These are phyloP conservation scores for Carex littledalei DNA, from an alignment of 176 grass and related monocot species.

Conservation along the genomic window DNA sequence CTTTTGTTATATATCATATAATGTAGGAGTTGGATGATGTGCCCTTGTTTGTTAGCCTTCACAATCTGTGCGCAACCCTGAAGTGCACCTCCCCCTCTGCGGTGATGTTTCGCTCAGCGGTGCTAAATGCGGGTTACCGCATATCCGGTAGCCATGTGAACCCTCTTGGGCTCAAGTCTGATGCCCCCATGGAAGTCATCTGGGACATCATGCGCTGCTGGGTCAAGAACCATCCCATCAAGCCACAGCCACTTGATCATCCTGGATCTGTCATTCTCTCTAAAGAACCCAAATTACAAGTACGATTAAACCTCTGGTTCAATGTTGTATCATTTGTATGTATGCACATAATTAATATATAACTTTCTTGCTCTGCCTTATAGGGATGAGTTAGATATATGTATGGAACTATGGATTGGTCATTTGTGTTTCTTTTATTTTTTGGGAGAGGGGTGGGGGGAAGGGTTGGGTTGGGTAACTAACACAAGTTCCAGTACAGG, in stretches of 20 bases:
- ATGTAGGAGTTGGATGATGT: conserved; percentile 79
- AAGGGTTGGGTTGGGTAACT: not conserved
- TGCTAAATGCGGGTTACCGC: conserved; percentile 92
- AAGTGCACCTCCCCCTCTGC: conserved; percentile 81
- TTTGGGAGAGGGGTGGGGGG: not conserved
- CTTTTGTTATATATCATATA: conserved; percentile 20
- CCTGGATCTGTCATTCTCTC: conserved; percentile 64
- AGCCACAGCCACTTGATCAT: conserved; percentile 54
- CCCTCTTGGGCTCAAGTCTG: conserved; percentile 72
- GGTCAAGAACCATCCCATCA: conserved; percentile 97
- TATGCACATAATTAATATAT: not conserved
- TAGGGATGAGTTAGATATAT: not conserved
- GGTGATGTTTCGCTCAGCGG: conserved; percentile 77
- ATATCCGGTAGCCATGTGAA: conserved; percentile 76
- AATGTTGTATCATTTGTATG: not conserved
- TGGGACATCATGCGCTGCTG: conserved; percentile 99
- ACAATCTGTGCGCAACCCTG: conserved; percentile 79
- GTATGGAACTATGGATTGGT: not conserved
- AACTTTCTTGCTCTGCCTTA: not conserved
- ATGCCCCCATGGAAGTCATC: conserved; percentile 94
- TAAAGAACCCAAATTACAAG: conserved; percentile 60
- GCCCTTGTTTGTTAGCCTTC: conserved; percentile 90
- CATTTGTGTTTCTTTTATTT: not conserved
- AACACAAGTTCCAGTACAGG: not conserved
- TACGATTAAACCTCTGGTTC: conserved; percentile 25